Conservation (phyloP, 768 basidiomycete species). For the Coprinopsis sp. region DNA sequence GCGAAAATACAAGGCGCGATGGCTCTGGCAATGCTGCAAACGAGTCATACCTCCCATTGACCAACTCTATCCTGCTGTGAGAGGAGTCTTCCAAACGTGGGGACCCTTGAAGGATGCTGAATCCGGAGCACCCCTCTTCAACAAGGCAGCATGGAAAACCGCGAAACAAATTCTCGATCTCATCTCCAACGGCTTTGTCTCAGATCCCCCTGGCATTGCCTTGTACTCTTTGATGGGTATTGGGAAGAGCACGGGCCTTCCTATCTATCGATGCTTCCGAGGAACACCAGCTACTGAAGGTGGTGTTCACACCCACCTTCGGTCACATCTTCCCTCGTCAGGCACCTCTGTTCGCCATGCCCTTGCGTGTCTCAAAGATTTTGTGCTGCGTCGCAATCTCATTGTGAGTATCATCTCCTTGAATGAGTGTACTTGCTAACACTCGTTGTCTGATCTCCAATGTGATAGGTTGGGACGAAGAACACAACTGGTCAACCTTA, state of each 20-base stretch:
- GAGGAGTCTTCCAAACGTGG: slow-evolving; percentile 24
- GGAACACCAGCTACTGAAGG: too few relatives aligned
- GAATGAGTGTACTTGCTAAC: neutral
- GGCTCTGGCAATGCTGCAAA: slow-evolving; percentile 17
- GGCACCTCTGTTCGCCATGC: slow-evolving; percentile 20
- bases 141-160: slow-evolving; percentile 22
- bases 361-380: slow-evolving; percentile 19
- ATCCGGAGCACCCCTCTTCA: slow-evolving; percentile 27
- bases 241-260: slow-evolving; percentile 17
- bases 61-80: slow-evolving; percentile 21
- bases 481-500: slow-evolving; percentile 3
- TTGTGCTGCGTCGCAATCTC: slow-evolving; percentile 25
- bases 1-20: neutral
- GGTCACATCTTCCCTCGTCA: slow-evolving; percentile 19
- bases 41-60: slow-evolving; percentile 29
- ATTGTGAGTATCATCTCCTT: slow-evolving; percentile 14
- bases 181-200: slow-evolving; percentile 21
- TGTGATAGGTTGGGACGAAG: neutral
- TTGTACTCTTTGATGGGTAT: slow-evolving; percentile 17
- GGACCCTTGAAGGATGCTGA: slow-evolving; percentile 30
- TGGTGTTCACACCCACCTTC: too few relatives aligned
- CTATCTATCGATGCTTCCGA: too few relatives aligned
- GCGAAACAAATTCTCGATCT: slow-evolving; percentile 26
- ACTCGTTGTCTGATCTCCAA: neutral
- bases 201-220: slow-evolving; percentile 27